These are phyloP conservation scores for Kwoniella mangroviensis DNA, from an alignment of 768 basidiomycete species.

Conservation along the genomic window DNA sequence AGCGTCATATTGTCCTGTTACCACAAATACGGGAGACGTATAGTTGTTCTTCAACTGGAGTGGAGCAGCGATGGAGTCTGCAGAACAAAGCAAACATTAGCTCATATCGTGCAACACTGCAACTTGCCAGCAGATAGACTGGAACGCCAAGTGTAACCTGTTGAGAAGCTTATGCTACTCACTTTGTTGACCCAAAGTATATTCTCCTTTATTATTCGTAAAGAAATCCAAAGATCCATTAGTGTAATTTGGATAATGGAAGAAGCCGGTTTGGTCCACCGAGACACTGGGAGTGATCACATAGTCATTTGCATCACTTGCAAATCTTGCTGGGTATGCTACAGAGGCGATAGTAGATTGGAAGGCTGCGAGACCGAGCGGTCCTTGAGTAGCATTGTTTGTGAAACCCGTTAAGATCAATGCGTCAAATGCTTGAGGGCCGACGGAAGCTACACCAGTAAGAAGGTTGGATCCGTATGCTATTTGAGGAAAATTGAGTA, in stretches of 20 bases:
- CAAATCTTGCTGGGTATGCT: constrained; percentile 39
- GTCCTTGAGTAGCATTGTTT: constrained; percentile 36
- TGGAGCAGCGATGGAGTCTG: constrained; percentile 32
- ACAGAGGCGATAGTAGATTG: constrained; percentile 37
- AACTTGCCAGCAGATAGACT: neutral
- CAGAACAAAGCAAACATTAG: neutral
- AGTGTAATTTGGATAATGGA: constrained; percentile 48
- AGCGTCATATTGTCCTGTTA: constrained; percentile 41
- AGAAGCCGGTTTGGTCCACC: constrained; percentile 41
- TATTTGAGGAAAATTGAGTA: constrained; percentile 1
- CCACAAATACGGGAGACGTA: constrained; percentile 37
- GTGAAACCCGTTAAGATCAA: constrained; percentile 45
- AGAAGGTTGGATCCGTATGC: constrained; percentile 29
- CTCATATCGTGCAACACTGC: neutral
- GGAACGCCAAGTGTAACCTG: neutral
- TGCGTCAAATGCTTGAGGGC: constrained; percentile 27
- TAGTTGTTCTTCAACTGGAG: constrained; percentile 21
- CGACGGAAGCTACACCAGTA: constrained; percentile 25
- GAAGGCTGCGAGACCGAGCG: constrained; percentile 37
- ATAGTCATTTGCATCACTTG: constrained; percentile 32
- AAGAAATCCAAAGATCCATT: constrained; percentile 31
- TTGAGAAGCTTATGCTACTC: neutral
- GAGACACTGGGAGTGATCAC: constrained; percentile 35
- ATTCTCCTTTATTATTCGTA: constrained; percentile 42
- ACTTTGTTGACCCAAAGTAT: constrained; percentile 43